Conservation (phyloP, 1,284 basidiomycete species). For the Ustilago lituana region DNA sequence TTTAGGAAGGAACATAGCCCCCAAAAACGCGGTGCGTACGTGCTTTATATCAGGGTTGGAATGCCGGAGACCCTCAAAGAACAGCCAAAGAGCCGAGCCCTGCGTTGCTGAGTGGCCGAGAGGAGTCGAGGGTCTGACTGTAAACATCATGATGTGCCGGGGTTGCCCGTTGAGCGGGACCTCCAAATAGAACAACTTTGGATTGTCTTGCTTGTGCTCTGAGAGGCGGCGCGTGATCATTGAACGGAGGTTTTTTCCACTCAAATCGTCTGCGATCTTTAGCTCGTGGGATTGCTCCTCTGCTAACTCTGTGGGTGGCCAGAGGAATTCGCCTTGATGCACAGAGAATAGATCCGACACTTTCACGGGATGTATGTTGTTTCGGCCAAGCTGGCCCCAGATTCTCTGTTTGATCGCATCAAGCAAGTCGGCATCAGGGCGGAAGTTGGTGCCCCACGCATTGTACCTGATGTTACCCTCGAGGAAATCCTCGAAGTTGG, state of each 20-base stretch:
- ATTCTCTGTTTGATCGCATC: neutral
- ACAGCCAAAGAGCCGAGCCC: neutral
- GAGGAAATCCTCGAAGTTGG: conserved; percentile 2
- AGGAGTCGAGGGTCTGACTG: too few species aligned
- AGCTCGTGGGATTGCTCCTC: neutral
- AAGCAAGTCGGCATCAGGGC: conserved; percentile 1
- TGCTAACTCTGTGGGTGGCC: conserved; percentile 4
- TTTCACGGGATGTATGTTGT: too few species aligned
- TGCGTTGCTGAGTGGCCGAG: too few species aligned
- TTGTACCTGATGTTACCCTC: too few species aligned
- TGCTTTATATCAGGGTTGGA: neutral
- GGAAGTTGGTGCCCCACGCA: neutral
- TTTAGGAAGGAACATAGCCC: neutral
- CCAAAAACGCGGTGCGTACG: neutral
- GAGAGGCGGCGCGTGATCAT: too few species aligned
- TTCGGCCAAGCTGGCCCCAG: neutral
- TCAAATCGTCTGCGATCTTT: neutral
- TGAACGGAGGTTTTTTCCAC: too few species aligned
- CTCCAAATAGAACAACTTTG: neutral
- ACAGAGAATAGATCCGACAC: neutral
- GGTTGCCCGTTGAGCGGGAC: neutral
- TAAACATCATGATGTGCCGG: conserved; percentile 3
- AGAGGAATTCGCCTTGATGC: conserved; percentile 13
- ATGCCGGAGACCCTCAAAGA: conserved; percentile 4
- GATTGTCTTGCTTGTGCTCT: too few species aligned